Evolutionary conservation across 2,329 filamentous ascomycete species (phyloP).

Genomic region (Emmonsiellopsis sp.): DNA sequence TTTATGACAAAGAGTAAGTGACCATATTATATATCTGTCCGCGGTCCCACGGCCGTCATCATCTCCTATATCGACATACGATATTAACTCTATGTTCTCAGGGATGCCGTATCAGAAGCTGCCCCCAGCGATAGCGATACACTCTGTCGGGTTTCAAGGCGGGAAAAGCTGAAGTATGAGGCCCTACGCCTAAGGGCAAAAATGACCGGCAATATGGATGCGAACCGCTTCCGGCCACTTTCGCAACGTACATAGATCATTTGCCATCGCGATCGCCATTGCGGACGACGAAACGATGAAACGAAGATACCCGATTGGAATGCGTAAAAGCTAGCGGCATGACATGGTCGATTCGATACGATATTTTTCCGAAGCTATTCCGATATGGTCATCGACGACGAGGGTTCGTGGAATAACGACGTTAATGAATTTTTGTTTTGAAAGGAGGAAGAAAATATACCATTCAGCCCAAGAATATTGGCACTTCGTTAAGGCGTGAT

Average conservation of each 20-base stretch:
- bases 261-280: background rate
- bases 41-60: background rate
- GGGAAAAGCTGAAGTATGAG: conserved; percentile 1
- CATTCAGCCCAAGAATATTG: conserved; percentile 34
- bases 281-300: background rate
- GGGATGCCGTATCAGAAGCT: background rate
- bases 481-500: conserved; percentile 34
- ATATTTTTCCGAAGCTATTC: background rate
- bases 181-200: background rate
- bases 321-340: no score
- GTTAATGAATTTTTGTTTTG: background rate
- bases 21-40: background rate
- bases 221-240: background rate
- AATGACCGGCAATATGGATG: background rate
- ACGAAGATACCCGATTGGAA: no score
- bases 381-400: background rate
- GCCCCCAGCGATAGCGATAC: background rate
- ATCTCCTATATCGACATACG: background rate
- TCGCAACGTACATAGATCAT: background rate
- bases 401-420: background rate
- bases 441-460: background rate
- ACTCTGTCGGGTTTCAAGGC: background rate
- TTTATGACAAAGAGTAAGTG: conserved; percentile 3
- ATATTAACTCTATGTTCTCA: background rate
- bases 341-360: background rate